Conservation (phyloP, 2,329 filamentous ascomycete genomes). For the Aspergillus phoenicis region DNA sequence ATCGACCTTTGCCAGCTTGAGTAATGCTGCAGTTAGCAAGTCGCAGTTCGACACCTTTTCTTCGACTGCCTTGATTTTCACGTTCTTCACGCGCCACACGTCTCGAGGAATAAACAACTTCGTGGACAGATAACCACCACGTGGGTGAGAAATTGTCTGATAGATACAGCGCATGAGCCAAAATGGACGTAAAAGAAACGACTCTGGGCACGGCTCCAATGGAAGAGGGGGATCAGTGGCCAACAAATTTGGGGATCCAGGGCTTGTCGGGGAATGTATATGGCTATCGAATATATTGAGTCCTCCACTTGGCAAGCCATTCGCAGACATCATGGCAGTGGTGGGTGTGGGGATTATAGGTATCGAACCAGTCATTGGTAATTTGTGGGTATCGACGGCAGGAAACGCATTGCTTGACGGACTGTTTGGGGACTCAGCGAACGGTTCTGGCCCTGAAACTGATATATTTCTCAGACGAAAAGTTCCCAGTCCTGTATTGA, state of each 20-base stretch:
- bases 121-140: conserved; percentile 87
- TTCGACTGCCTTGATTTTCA: conserved; percentile 87
- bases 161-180: conserved; percentile 97
- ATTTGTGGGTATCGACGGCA: conserved; percentile 48
- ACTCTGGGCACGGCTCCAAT: conserved; percentile 88
- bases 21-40: conserved; percentile 81
- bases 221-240: conserved; percentile 69
- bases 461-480: conserved; percentile 76
- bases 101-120: conserved; percentile 91
- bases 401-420: conserved; percentile 71
- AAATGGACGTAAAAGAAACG: conserved; percentile 87
- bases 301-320: conserved; percentile 64
- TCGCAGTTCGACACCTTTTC: conserved; percentile 95
- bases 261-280: conserved; percentile 67
- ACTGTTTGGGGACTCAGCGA: conserved; percentile 72
- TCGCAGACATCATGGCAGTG: conserved; percentile 59
- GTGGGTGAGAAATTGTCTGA: conserved; percentile 86
- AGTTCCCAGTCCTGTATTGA: conserved; percentile 71
- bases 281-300: conserved; percentile 82
- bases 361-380: conserved; percentile 54
- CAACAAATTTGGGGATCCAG: conserved; percentile 67
- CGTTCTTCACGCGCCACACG: conserved; percentile 90
- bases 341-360: conserved; percentile 70
- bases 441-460: conserved; percentile 59
- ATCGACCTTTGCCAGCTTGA: conserved; percentile 81